Evolutionary conservation across 768 basidiomycete genomes (phyloP).

Genomic region (Pulveroboletus sp.): DNA sequence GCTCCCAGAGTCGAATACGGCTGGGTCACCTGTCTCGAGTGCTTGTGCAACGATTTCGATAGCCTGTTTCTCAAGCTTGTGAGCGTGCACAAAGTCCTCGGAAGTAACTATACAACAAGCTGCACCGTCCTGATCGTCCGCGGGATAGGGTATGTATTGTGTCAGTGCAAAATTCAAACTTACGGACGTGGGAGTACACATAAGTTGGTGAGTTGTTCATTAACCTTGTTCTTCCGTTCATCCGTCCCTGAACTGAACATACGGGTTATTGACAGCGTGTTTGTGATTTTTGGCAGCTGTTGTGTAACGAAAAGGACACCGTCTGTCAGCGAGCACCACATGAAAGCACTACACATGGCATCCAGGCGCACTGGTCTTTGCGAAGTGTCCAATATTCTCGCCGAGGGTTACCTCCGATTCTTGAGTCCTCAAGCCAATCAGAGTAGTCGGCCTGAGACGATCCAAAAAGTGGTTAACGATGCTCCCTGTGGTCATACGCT

Average conservation of each 20-base stretch:
- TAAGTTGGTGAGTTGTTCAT: constrained; percentile 68
- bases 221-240: constrained; percentile 70
- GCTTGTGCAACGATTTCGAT: constrained; percentile 70
- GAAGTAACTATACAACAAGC: constrained; percentile 74
- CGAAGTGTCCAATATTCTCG: too few species aligned
- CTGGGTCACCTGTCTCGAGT: constrained; percentile 58
- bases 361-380: too few species aligned
- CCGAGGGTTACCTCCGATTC: too few species aligned
- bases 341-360: too few species aligned
- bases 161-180: constrained; percentile 9
- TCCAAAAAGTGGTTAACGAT: constrained; percentile 60
- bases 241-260: constrained; percentile 74
- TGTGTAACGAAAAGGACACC: not conserved
- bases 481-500: constrained; percentile 76
- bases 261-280: constrained; percentile 75
- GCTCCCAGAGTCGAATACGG: constrained; percentile 57
- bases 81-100: constrained; percentile 66
- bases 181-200: constrained; percentile 84
- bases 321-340: not conserved
- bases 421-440: constrained; percentile 39
- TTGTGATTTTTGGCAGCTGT: constrained; percentile 76
- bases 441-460: constrained; percentile 38
- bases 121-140: constrained; percentile 54
- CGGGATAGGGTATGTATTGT: not conserved
- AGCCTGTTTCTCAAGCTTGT: constrained; percentile 74